phyloP scores from a whole-genome alignment of 116 monocot genomes.

The Trichopus zeylanicus region DNA sequence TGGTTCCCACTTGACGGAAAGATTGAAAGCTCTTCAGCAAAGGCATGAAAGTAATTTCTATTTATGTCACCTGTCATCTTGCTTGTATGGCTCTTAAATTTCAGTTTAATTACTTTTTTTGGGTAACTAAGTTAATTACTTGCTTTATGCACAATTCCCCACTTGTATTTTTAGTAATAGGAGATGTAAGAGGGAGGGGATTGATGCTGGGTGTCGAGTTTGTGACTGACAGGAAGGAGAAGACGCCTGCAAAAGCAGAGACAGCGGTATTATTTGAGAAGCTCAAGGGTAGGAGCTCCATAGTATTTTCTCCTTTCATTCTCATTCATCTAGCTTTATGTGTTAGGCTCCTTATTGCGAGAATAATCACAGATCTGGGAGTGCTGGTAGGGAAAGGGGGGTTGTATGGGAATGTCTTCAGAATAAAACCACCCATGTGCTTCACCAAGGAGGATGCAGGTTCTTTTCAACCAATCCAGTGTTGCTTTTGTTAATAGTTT shows the following conservation, averaged over 20 bases:
- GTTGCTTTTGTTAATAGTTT: too few relatives aligned
- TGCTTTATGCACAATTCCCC: too few relatives aligned
- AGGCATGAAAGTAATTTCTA: constrained; percentile 71
- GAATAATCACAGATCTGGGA: constrained; percentile 84
- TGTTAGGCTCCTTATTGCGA: too few relatives aligned
- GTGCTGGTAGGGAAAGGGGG: constrained; percentile 93
- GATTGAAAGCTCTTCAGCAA: constrained; percentile 66
- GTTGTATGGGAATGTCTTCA: constrained; percentile 90
- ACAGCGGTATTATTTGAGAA: constrained; percentile 68
- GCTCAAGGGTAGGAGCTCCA: constrained; percentile 53
- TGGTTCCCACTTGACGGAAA: constrained; percentile 64
- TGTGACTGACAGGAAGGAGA: constrained; percentile 77
- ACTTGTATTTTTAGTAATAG: constrained; percentile 56
- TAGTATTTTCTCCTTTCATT: not conserved
- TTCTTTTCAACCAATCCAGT: too few relatives aligned
- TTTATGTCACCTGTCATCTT: too few relatives aligned
- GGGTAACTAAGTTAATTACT: too few relatives aligned
- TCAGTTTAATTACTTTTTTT: too few relatives aligned
- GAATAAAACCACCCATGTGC: constrained; percentile 99
- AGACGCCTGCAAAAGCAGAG: constrained; percentile 90
- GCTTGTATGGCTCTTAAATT: too few relatives aligned
- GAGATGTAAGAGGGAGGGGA: constrained; percentile 98
- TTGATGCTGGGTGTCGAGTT: constrained; percentile 93
- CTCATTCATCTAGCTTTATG: not conserved
- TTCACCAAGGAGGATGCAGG: constrained; percentile 95